A percentile compares a stretch with the other conserved stretches of the same genome.
These are phyloP conservation scores for Rhodofomes roseus DNA, from an alignment of 1,284 basidiomycete genomes.

Conservation along the genomic window DNA sequence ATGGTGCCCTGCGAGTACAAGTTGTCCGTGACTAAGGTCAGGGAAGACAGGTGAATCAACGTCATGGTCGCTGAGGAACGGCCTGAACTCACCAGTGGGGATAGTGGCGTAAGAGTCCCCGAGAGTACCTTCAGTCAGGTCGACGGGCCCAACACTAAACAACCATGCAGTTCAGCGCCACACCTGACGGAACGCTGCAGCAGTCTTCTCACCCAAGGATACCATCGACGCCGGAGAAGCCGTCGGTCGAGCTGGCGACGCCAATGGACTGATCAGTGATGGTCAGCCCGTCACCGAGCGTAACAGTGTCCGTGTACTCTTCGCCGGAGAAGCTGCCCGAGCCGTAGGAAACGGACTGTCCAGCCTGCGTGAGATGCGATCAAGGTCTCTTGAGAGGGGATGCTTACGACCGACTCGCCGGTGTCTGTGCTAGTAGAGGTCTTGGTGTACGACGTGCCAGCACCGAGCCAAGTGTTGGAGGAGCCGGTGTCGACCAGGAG, in stretches of 20 bases:
- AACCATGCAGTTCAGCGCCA: too few relatives aligned
- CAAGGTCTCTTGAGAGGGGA: background rate
- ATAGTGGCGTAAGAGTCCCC: too few relatives aligned
- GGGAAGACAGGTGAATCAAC: too few relatives aligned
- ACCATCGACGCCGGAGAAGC: conserved; percentile 44
- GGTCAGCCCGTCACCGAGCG: conserved; percentile 12
- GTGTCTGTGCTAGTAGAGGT: conserved; percentile 18
- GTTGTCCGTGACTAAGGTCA: conserved; percentile 37
- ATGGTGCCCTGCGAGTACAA: conserved; percentile 31
- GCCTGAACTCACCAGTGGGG: background rate
- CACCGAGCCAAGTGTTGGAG: conserved; percentile 32
- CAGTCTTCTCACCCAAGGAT: conserved; percentile 38
- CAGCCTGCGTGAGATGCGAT: background rate
- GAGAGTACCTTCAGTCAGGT: background rate
- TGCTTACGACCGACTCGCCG: conserved; percentile 18
- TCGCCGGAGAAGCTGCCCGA: conserved; percentile 46
- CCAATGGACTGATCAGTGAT: conserved; percentile 45
- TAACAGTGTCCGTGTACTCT: conserved; percentile 23
- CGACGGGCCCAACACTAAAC: conserved; percentile 1
- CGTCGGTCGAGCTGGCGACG: conserved; percentile 33
- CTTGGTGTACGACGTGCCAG: conserved; percentile 17
- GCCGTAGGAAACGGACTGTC: conserved; percentile 42
- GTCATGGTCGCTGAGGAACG: background rate
- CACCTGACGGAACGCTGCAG: too few relatives aligned
- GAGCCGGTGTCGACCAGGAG: conserved; percentile 23